Conservation (phyloP, 2,329 filamentous ascomycete genomes). For the Sporothrix humicola region DNA sequence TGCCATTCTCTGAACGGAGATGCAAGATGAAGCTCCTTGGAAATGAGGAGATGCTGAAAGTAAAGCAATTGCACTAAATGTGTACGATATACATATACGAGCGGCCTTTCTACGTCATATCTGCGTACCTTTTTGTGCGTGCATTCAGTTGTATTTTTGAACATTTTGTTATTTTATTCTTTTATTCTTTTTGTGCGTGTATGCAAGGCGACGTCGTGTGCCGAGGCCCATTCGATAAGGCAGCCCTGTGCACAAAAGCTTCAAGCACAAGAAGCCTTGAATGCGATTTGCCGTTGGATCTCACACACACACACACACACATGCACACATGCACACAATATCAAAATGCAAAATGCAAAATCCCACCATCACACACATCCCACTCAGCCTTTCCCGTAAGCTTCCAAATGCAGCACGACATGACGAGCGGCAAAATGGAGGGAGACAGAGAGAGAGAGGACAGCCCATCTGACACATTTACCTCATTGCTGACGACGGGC, state of each 20-base stretch:
- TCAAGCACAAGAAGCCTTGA: no score
- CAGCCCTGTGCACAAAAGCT: background rate
- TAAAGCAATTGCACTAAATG: no score
- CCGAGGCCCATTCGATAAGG: background rate
- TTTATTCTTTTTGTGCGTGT: no score
- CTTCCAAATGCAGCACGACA: no score
- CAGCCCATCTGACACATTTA: no score
- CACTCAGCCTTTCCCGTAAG: no score
- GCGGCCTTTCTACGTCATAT: background rate
- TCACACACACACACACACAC: no score
- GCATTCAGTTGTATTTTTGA: background rate
- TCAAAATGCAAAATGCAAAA: no score
- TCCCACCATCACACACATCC: background rate
- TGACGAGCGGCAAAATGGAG: no score
- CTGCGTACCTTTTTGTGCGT: background rate
- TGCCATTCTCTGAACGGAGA: background rate
- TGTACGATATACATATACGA: background rate
- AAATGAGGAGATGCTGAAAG: background rate
- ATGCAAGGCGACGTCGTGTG: background rate
- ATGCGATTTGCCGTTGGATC: background rate
- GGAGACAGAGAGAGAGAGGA: background rate
- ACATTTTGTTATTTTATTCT: no score
- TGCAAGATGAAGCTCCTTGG: background rate
- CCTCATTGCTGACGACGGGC: no score
- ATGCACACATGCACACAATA: no score